A percentile compares a stretch with the other conserved stretches of the same genome.
Evolutionary conservation across 495 filamentous ascomycete genomes (phyloP).

Genomic region (Staphylotrichum longicolle): DNA sequence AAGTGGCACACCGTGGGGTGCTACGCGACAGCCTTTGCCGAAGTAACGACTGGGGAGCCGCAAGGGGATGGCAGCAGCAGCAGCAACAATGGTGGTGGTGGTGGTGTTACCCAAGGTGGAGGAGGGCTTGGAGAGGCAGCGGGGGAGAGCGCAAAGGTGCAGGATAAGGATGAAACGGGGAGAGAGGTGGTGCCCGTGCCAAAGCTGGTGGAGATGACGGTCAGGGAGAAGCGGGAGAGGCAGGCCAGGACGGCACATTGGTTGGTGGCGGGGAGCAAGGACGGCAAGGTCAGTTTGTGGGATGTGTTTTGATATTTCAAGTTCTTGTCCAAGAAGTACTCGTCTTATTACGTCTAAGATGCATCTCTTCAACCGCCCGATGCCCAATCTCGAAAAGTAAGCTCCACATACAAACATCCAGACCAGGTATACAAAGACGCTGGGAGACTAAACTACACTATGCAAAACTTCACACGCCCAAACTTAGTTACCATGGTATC

Average conservation of each 20-base stretch:
- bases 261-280: conserved; percentile 88
- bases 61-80: neutral
- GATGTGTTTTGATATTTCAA: conserved; percentile 64
- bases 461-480: neutral
- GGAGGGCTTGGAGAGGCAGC: neutral
- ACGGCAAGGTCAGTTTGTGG: conserved; percentile 96
- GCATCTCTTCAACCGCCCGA: too few relatives aligned
- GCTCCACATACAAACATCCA: too few relatives aligned
- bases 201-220: conserved; percentile 41
- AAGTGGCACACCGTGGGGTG: conserved; percentile 94
- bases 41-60: conserved; percentile 26
- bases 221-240: conserved; percentile 62
- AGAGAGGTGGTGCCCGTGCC: conserved; percentile 18
- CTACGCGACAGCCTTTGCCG: conserved; percentile 80
- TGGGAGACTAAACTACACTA: neutral
- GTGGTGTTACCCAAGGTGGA: neutral
- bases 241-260: conserved; percentile 75
- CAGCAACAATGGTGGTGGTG: neutral
- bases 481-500: too few relatives aligned
- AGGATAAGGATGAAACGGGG: neutral
- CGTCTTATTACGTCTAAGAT: too few relatives aligned
- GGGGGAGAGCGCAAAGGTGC: neutral
- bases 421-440: neutral
- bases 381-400: too few relatives aligned
- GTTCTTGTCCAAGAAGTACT: too few relatives aligned